A percentile compares a stretch with the other conserved stretches of the same genome.
These are phyloP conservation scores for Fusarium protoensiforme DNA, from an alignment of 2,329 filamentous ascomycete genomes.

Conservation along the genomic window DNA sequence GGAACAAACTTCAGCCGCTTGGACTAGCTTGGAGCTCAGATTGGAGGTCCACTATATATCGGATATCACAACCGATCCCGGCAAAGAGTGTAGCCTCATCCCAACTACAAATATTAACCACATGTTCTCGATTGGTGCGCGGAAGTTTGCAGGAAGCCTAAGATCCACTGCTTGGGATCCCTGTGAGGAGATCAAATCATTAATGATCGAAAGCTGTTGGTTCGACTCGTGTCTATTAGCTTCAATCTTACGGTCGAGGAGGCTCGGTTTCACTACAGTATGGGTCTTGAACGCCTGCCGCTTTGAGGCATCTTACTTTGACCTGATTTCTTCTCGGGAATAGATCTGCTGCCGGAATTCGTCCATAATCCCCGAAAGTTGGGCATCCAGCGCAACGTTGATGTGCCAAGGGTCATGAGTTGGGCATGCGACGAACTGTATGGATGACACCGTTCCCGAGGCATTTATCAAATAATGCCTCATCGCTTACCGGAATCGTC, in stretches of 20 bases:
- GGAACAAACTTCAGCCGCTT: constrained; percentile 8
- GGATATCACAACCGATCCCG: background rate
- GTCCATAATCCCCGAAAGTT: background rate
- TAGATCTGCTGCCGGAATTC: background rate
- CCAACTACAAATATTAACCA: background rate
- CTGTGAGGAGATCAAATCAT: background rate
- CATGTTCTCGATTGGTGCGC: background rate
- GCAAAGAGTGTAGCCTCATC: background rate
- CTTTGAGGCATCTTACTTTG: background rate
- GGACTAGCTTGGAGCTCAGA: background rate
- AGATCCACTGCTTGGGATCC: background rate
- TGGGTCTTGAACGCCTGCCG: background rate
- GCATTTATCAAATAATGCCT: background rate
- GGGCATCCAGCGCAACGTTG: background rate
- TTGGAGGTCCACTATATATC: background rate
- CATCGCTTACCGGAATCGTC: background rate
- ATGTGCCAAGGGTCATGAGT: background rate
- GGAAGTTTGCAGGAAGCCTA: background rate
- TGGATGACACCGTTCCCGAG: background rate
- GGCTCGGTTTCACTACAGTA: background rate
- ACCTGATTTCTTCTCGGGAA: background rate
- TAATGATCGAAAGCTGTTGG: background rate
- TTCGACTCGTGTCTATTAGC: background rate
- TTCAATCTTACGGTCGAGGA: background rate
- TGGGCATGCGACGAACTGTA: background rate